These are phyloP conservation scores for Sclerospora graminicola DNA, from an alignment of 352 stramenopile genomes.

Conservation along the genomic window DNA sequence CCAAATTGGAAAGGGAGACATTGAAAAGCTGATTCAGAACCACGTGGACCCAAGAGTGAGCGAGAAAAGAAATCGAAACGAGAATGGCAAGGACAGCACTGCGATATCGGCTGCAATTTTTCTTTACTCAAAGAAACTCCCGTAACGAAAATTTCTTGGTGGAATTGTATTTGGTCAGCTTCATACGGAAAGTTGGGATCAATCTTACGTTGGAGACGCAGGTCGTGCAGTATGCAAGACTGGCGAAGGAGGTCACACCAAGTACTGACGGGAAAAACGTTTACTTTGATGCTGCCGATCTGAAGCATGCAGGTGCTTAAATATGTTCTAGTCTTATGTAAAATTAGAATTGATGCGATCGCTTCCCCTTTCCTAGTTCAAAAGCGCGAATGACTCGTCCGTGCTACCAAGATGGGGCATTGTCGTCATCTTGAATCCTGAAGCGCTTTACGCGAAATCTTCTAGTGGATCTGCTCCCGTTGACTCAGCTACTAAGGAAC, in stretches of 20 bases:
- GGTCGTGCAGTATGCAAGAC: constrained; percentile 48
- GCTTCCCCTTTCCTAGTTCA: constrained; percentile 50
- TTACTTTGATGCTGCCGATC: constrained; percentile 44
- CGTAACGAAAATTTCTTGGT: constrained; percentile 49
- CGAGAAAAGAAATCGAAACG: constrained; percentile 6
- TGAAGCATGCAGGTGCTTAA: constrained; percentile 50
- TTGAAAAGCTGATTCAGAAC: constrained; percentile 27
- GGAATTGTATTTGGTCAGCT: constrained; percentile 26
- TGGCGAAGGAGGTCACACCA: constrained; percentile 46
- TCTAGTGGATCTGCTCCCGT: background rate
- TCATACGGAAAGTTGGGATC: constrained; percentile 37
- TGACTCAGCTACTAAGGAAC: constrained; percentile 1
- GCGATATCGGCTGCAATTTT: constrained; percentile 60
- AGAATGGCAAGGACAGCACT: constrained; percentile 35
- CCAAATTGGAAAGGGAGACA: constrained; percentile 16
- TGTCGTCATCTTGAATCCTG: constrained; percentile 46
- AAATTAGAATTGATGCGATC: background rate
- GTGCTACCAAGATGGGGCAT: constrained; percentile 59
- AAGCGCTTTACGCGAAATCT: constrained; percentile 7
- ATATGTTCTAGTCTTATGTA: background rate
- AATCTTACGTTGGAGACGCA: constrained; percentile 64
- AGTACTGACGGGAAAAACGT: constrained; percentile 21
- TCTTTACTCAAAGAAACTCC: constrained; percentile 52
- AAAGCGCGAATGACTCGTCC: constrained; percentile 69
- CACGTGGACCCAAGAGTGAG: constrained; percentile 43